These are phyloP conservation scores for Aurifilum marmelostoma DNA, from an alignment of 2,329 filamentous ascomycete species.

Conservation along the genomic window DNA sequence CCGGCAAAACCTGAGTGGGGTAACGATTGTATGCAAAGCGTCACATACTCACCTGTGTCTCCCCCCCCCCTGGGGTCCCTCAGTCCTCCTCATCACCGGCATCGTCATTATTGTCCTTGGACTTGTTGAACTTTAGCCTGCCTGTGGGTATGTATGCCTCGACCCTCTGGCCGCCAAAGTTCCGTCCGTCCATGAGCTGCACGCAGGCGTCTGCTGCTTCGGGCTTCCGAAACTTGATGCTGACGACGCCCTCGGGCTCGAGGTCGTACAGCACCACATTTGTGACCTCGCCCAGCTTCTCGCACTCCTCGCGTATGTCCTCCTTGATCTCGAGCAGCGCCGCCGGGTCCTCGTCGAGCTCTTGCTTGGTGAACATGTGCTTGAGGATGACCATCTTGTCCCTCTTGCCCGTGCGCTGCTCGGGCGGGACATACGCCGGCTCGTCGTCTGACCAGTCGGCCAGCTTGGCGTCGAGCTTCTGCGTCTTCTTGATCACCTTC, in stretches of 20 bases:
- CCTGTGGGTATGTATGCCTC: slow-evolving; percentile 73
- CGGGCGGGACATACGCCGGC: slow-evolving; percentile 52
- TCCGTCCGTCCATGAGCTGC: slow-evolving; percentile 75
- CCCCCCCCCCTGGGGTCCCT: too few species aligned
- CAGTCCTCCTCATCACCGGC: slow-evolving; percentile 47
- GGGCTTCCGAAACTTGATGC: slow-evolving; percentile 76
- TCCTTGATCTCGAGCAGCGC: slow-evolving; percentile 90
- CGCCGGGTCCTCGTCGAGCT: slow-evolving; percentile 82
- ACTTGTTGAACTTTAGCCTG: slow-evolving; percentile 73
- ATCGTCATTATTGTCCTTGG: slow-evolving; percentile 57
- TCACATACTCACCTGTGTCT: slow-evolving; percentile 20
- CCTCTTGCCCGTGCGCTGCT: slow-evolving; percentile 57
- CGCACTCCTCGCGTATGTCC: slow-evolving; percentile 88
- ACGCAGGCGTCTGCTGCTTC: slow-evolving; percentile 76
- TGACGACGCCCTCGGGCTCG: slow-evolving; percentile 82
- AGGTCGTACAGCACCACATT: slow-evolving; percentile 90
- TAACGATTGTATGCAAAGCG: not conserved
- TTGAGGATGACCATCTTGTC: slow-evolving; percentile 86
- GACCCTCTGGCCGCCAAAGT: slow-evolving; percentile 73
- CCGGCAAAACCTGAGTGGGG: slow-evolving; percentile 2
- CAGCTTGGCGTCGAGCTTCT: slow-evolving; percentile 88
- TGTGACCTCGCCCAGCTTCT: slow-evolving; percentile 83
- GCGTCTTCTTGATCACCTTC: slow-evolving; percentile 88
- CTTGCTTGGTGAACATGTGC: slow-evolving; percentile 88
- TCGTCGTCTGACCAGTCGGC: slow-evolving; percentile 96